Evolutionary conservation across 768 basidiomycete species (phyloP).

Genomic region (Imleria badia): DNA sequence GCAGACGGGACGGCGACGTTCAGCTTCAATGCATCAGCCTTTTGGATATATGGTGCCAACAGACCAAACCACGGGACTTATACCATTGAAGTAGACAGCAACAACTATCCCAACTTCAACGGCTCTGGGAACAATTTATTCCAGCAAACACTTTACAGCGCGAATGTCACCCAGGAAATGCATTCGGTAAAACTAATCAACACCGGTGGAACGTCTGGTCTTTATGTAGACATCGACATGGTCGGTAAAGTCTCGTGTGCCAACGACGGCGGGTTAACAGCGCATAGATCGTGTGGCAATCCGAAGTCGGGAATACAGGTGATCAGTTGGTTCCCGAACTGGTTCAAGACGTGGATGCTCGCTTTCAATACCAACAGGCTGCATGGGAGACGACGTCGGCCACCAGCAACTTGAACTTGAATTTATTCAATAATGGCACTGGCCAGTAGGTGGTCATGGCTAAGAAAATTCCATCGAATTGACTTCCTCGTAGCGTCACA

Average conservation of each 20-base stretch:
- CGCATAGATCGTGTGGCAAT: slow-evolving; percentile 28
- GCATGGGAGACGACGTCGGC: slow-evolving; percentile 37
- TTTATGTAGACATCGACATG: slow-evolving; percentile 47
- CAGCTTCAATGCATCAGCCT: slow-evolving; percentile 47
- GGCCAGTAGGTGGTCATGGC: slow-evolving; percentile 36
- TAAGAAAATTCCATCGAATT: background rate
- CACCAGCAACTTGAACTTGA: slow-evolving; percentile 32
- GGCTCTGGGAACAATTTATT: slow-evolving; percentile 34
- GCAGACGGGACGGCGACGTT: slow-evolving; percentile 39
- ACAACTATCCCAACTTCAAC: slow-evolving; percentile 25
- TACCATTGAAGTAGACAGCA: slow-evolving; percentile 42
- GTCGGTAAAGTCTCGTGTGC: slow-evolving; percentile 18
- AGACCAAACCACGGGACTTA: slow-evolving; percentile 47
- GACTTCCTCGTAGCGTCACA: slow-evolving; percentile 31
- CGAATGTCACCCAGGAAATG: slow-evolving; percentile 30
- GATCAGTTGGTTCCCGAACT: slow-evolving; percentile 19
- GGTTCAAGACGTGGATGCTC: slow-evolving; percentile 36
- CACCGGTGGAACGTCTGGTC: slow-evolving; percentile 32
- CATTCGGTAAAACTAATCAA: slow-evolving; percentile 38
- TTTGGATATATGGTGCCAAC: slow-evolving; percentile 51
- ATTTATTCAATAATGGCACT: slow-evolving; percentile 41
- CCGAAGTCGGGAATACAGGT: slow-evolving; percentile 19
- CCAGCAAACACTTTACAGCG: slow-evolving; percentile 40
- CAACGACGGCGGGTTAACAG: background rate
- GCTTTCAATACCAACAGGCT: slow-evolving; percentile 37